phyloP scores from a whole-genome alignment of 1,284 basidiomycete species.

The Ustilago tritici region DNA sequence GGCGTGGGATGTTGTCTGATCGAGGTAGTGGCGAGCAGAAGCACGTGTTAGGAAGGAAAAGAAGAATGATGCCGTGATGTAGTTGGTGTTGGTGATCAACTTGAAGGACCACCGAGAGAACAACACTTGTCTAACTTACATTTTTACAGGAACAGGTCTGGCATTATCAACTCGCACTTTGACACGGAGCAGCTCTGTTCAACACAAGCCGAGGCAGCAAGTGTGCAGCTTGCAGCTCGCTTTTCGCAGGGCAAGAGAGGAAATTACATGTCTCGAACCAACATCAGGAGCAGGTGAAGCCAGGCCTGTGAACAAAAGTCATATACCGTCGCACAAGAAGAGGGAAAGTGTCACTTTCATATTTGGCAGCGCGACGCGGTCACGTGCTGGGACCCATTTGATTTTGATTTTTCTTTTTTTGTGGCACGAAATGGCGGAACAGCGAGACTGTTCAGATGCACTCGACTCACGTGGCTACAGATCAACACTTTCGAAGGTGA shows the following conservation, averaged over 20 bases:
- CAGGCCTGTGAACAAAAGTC: not conserved
- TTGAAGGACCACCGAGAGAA: not conserved
- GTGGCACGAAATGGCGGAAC: conserved; percentile 5
- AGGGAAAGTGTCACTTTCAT: conserved; percentile 33
- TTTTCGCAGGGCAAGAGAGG: not conserved
- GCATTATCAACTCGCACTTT: conserved; percentile 2
- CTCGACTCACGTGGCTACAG: conserved; percentile 15
- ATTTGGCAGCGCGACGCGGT: conserved; percentile 28
- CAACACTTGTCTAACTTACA: not conserved
- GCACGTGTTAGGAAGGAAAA: not conserved
- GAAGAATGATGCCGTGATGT: not conserved
- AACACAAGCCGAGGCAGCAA: conserved; percentile 9
- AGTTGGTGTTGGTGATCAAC: not conserved
- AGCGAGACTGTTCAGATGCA: not conserved
- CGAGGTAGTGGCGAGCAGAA: not conserved
- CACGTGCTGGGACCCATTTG: conserved; percentile 24
- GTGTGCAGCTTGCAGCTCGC: conserved; percentile 22
- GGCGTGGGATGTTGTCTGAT: not conserved
- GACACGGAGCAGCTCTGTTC: conserved; percentile 2
- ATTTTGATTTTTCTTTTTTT: not conserved
- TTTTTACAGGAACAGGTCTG: not conserved
- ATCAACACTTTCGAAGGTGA: conserved; percentile 23
- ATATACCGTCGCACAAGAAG: not conserved
- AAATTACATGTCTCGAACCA: conserved; percentile 41
- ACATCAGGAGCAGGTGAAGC: conserved; percentile 1